Evolutionary conservation across 305 asterid genomes (phyloP), one percentile per base, ranked within the genome.

Genomic region (Caryopteris hybrid): DNA sequence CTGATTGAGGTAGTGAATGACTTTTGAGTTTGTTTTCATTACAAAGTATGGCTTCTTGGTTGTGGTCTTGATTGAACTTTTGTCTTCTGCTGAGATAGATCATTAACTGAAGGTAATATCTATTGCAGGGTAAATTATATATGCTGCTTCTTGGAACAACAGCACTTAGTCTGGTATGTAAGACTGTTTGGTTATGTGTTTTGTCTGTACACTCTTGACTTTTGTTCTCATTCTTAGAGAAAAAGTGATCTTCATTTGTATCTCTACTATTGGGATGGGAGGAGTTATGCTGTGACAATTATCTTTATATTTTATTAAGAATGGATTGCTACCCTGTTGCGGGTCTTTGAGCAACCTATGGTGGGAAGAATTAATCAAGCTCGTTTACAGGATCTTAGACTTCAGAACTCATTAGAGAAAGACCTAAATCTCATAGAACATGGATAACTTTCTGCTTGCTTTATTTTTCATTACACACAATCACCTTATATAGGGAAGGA

Each of bases 61-160:
- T 21, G 36, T 55, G 57, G 33, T 62, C 43, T 10, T 61, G 51
- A 17, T 69, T 57, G 47, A 31, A 17, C 61, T 60, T 29, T 31
- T 38, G 52, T 57, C 29, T 64, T 22, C 34, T 34, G 16, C 60
- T 61, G 70, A 48, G 63, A 58, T 51, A 23, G 71, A 70, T 69
- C 34, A 63, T 76, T 81, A 69, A 79, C 48, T 34, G 59, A 47
- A 61, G 38, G 50, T 72, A 17, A 62, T 76, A 16, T 51, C 13
- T 76, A 56, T 68, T 72, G 66, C 91, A 89, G 94, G 94, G 90
- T 52, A 86, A 80, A 79, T 43, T 86, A 77, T 89, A 89, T 71
- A 74, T 89, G 86, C 84, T 86, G 79, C 94, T 89, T 67, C 90
- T 89, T 65, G 96, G 96, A 66, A 89, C 96, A 21, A 89, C 96